Base-by-base conservation (phyloP, 345 rosid genomes). In the Barbarea vulgaris region DNA sequence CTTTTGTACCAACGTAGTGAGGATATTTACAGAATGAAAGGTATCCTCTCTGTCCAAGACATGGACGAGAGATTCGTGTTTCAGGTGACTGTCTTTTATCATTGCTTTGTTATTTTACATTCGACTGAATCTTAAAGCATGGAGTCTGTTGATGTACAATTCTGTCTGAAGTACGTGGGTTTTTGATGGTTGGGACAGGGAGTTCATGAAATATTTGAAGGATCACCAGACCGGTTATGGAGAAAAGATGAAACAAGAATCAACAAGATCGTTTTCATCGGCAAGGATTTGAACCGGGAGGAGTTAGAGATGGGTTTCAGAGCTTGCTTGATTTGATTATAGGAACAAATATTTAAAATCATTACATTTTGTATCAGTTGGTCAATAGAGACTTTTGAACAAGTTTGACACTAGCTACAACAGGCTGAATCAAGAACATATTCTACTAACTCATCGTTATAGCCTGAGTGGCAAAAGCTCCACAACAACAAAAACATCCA, bases 11-110 rank as follows among this genome's bases (percentile, higher is more conserved):
- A 91, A 28, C 85, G 81, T 21, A 84, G 98, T 19, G 97, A 91
- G 64, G 97, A 94, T 85, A 88, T 94, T 62, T 91, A 94, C 66
- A 74, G 98, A 79, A 91, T 94, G 97, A 94, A 94, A 86, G 98
- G 97, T 63, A 87, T 91, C 62, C 83, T 91, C 48, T 84, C 92
- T 6, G 95, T 91, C 59, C 77, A 83, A 69, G 93, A 88, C 58
- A 91, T 94, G 95, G 63, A 88, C 11, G 96, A 90, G 83, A 83
- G 93, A 89, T 94, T 89, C 64, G 97, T 91, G 46, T 91, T 94
- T 79, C 97, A 91, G 79, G 79, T 76, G 18, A 67, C 62, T 4
- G 6, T 59, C 47, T 11, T 11, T 55, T 30, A 33, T 73, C 44
- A 64, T n/a, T 33, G 24, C 18, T 8, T 25, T 51, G 28, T 14